Evolutionary conservation across 2,329 filamentous ascomycete species (phyloP).

Genomic region (Pestalotiopsis sp.): DNA sequence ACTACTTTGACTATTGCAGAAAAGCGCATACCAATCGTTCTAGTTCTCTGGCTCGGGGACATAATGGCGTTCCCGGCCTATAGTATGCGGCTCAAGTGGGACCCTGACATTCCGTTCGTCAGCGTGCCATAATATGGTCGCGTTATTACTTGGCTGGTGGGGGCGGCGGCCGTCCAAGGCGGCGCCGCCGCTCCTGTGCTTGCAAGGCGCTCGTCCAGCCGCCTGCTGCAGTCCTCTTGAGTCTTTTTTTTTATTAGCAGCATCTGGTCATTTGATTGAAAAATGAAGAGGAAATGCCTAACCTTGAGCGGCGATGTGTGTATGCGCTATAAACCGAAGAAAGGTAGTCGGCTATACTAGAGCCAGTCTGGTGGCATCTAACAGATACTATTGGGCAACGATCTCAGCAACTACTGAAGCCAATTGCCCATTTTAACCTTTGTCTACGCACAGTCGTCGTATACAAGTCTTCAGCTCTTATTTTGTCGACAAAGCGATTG

Average conservation of each 20-base stretch:
- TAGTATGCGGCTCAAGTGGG: conserved; percentile 13
- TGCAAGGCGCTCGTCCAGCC: background rate
- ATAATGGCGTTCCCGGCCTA: background rate
- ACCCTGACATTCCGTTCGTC: background rate
- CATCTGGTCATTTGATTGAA: background rate
- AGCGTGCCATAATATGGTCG: background rate
- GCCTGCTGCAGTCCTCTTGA: background rate
- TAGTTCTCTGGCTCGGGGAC: background rate
- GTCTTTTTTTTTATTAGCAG: background rate
- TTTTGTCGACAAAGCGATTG: background rate
- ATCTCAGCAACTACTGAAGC: background rate
- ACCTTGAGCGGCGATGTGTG: background rate
- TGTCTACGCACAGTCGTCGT: background rate
- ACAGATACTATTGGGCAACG: background rate
- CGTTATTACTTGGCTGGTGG: conserved; percentile 1
- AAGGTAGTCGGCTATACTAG: background rate
- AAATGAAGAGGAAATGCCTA: background rate
- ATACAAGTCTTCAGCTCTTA: background rate
- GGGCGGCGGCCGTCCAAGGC: background rate
- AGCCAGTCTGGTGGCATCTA: background rate
- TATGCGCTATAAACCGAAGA: background rate
- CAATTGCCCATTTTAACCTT: background rate
- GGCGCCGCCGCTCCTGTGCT: background rate
- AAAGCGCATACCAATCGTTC: background rate
- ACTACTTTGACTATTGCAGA: background rate